These are phyloP conservation scores for Pisolithus albus DNA, from an alignment of 768 basidiomycete genomes.

Conservation along the genomic window DNA sequence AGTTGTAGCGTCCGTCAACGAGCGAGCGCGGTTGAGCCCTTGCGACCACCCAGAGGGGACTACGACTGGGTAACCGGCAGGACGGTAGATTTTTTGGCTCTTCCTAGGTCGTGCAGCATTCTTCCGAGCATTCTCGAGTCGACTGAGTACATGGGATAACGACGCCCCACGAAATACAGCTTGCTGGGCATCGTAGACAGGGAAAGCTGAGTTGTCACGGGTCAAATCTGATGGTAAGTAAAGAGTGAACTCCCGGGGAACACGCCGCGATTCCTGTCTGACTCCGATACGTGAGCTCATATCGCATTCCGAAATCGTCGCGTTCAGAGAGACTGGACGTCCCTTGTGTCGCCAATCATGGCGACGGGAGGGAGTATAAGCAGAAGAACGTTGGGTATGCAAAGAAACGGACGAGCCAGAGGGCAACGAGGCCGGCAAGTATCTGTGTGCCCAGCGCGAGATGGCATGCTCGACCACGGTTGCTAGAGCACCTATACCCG, in stretches of 20 bases:
- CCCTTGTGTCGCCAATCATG: conserved; percentile 38
- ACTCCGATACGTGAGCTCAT: conserved; percentile 58
- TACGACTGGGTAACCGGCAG: conserved; percentile 7
- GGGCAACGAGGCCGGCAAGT: conserved; percentile 38
- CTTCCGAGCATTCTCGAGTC: conserved; percentile 44
- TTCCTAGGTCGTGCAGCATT: conserved; percentile 29
- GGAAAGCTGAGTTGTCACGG: conserved; percentile 4
- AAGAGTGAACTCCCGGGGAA: conserved; percentile 59
- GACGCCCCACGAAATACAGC: conserved; percentile 40
- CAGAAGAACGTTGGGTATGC: conserved; percentile 30
- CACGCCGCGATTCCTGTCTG: conserved; percentile 50
- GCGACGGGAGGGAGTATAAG: conserved; percentile 34
- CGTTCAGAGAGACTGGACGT: conserved; percentile 43
- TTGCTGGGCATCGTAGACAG: conserved; percentile 6
- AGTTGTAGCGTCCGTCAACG: conserved; percentile 23
- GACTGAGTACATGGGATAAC: conserved; percentile 40
- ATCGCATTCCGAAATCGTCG: conserved; percentile 51
- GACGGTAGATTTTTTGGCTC: conserved; percentile 7
- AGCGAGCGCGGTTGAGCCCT: conserved; percentile 23
- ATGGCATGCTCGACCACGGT: conserved; percentile 66
- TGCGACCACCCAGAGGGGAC: conserved; percentile 28
- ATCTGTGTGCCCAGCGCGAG: conserved; percentile 60
- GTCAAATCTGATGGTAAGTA: conserved; percentile 45
- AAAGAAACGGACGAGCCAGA: conserved; percentile 34
- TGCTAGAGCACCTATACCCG: conserved; percentile 44